These are phyloP conservation scores for Sphaerostilbella broomeana DNA, from an alignment of 2,329 filamentous ascomycete genomes.

Conservation along the genomic window DNA sequence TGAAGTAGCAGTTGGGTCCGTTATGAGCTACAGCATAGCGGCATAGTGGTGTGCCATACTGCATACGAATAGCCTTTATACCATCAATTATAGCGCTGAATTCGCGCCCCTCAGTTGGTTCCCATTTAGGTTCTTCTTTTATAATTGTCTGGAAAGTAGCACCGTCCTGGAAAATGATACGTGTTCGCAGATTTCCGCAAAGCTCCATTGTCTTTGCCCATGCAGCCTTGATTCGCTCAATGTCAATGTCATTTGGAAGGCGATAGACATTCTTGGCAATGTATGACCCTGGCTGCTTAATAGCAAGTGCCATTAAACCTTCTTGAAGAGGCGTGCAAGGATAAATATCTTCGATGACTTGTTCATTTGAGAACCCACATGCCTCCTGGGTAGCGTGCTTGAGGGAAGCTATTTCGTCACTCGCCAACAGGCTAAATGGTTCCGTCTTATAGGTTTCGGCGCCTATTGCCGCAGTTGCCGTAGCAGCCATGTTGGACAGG, in stretches of 20 bases:
- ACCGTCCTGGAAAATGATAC: not conserved
- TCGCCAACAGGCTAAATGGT: no score
- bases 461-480: no score
- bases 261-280: constrained; percentile 22
- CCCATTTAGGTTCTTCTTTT: not conserved
- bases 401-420: not conserved
- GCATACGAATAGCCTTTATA: not conserved
- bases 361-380: not conserved
- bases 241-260: constrained; percentile 11
- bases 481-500: not conserved
- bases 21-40: not conserved
- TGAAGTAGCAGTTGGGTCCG: no score
- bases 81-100: no score
- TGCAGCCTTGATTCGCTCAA: not conserved
- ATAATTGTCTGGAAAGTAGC: not conserved
- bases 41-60: not conserved
- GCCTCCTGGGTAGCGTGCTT: not conserved
- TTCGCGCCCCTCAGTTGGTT: not conserved
- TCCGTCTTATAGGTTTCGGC: no score
- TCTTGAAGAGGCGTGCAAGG: not conserved
- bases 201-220: not conserved
- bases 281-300: constrained; percentile 27
- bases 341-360: not conserved
- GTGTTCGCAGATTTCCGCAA: not conserved
- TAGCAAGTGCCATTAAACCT: constrained; percentile 18